These are phyloP conservation scores for Sherardia arvensis DNA, from an alignment of 257 asterid genomes.

Conservation along the genomic window DNA sequence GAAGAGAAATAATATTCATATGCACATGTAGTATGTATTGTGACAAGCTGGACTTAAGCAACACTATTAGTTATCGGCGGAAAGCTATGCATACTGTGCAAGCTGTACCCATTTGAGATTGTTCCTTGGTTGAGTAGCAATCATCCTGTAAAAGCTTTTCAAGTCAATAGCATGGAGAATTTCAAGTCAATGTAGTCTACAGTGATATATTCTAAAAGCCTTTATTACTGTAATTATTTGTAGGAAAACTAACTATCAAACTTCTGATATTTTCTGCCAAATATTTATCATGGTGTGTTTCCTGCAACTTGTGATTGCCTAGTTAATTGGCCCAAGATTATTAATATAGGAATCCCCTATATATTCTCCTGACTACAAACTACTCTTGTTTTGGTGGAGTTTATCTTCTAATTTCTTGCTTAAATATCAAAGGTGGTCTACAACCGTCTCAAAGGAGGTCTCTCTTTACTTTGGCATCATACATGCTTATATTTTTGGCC, in stretches of 20 bases:
- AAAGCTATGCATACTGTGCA: background rate
- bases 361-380: background rate
- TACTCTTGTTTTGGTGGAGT: background rate
- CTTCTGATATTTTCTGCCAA: background rate
- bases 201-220: background rate
- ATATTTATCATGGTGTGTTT: background rate
- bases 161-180: background rate
- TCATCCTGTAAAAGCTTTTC: background rate
- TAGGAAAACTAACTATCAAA: background rate
- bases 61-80: background rate
- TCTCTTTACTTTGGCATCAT: conserved; percentile 40
- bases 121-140: background rate
- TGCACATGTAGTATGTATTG: background rate
- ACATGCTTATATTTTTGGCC: conserved; percentile 37
- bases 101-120: background rate
- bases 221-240: background rate
- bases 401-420: conserved; percentile 10
- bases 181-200: background rate
- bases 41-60: background rate
- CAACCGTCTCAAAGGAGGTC: conserved; percentile 41
- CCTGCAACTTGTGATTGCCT: background rate
- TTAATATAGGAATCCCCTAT: background rate
- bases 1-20: background rate
- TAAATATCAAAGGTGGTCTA: conserved; percentile 31
- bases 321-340: background rate